These are phyloP conservation scores for Arabis alpina DNA, from an alignment of 345 rosid species.

Conservation along the genomic window DNA sequence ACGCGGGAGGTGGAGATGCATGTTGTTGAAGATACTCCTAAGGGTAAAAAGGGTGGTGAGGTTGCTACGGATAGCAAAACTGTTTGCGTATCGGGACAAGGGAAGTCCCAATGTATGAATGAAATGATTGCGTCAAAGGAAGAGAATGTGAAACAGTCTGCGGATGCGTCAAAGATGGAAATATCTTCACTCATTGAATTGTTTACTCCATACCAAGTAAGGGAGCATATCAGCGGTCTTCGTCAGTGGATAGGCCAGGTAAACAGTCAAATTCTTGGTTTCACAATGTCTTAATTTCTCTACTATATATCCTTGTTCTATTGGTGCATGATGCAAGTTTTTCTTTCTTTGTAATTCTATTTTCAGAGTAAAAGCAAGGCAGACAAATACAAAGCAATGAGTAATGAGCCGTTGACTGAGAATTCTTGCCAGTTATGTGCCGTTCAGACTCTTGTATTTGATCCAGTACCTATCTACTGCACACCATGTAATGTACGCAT, in stretches of 20 bases:
- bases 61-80: slow-evolving; percentile 39
- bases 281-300: neutral
- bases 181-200: slow-evolving; percentile 73
- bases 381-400: slow-evolving; percentile 77
- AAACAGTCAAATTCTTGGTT: slow-evolving; percentile 14
- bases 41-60: slow-evolving; percentile 44
- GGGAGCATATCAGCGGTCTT: slow-evolving; percentile 78
- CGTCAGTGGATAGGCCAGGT: slow-evolving; percentile 99
- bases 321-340: neutral
- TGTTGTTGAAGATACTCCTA: slow-evolving; percentile 47
- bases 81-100: slow-evolving; percentile 45
- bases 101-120: slow-evolving; percentile 51
- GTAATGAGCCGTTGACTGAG: slow-evolving; percentile 41
- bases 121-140: slow-evolving; percentile 54
- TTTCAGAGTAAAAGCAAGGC: slow-evolving; percentile 86
- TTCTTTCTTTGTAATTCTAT: slow-evolving; percentile 15
- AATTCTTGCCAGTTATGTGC: slow-evolving; percentile 94
- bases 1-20: slow-evolving; percentile 51
- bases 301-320: neutral
- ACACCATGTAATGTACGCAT: slow-evolving; percentile 87
- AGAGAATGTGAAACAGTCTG: slow-evolving; percentile 51
- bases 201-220: slow-evolving; percentile 88
- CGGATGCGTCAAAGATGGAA: slow-evolving; percentile 60
- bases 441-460: slow-evolving; percentile 86
- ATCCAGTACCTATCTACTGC: slow-evolving; percentile 90